Evolutionary conservation across 805 yeast genomes (phyloP), one percentile per base, ranked within the genome.

Genomic region (Metschnikowia baotianmanensis): DNA sequence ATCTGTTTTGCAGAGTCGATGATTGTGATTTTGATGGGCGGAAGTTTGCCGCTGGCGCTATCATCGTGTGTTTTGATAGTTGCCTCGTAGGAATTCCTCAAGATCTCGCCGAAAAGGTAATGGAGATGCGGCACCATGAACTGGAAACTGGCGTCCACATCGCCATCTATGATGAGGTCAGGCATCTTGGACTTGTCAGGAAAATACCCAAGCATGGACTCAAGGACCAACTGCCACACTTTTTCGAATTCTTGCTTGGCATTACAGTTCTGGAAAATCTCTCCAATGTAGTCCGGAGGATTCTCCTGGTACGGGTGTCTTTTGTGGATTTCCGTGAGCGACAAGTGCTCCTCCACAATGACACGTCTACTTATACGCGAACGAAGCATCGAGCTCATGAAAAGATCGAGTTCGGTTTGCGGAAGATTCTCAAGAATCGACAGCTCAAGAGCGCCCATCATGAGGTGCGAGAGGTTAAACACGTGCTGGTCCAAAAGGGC

Each of bases 381-480:
- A 40, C 96, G 71, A 31, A 91, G 65, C 73, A 89, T 75, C 5
- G 83, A 74, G 10, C 89, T 80, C 74, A 90, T 78, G 54, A 90
- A 78, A 13, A 65, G 68, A 56, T 91, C 96, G 49, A 91, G 63
- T 33, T 81, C 68, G 2, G 69, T 62, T 43, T 78, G 81, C 3
- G 88, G 82, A 54, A 84, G 72, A 28, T 68, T 64, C 38, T 71
- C 61, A 34, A 83, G 57, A 26, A 83, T 78, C 11, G 85, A 77
- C 47, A 82, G 82, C 54, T 91, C 97, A 34, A 89, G 67, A 1
- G 95, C 88, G 1, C 98, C 98, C 89, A 89, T 86, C 72, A 91
- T 84, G 45, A 90, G 69, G 59, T 90, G 91, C 1, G 97, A 93
- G 45, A 91, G 70, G 47, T 88, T 86, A 40, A 83, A 67, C 35